phyloP scores from a whole-genome alignment of 1,139 yeast genomes.

The Taiozyma sp. region DNA sequence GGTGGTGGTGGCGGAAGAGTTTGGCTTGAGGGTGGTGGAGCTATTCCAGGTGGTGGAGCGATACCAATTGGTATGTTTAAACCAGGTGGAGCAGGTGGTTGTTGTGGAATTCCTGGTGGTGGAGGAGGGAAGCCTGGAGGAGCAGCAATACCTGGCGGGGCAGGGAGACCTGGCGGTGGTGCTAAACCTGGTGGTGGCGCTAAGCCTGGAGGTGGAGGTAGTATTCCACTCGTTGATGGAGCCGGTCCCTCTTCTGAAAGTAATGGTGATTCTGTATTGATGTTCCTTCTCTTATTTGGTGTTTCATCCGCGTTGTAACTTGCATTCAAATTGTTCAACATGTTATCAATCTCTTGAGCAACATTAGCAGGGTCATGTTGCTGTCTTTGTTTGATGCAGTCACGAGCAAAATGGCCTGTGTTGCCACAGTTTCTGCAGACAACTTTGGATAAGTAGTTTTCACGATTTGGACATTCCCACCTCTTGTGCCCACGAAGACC shows the following conservation, averaged over 20 bases:
- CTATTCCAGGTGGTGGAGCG: too few species aligned
- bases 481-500: conserved; percentile 61
- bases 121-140: conserved; percentile 6
- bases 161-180: conserved; percentile 29
- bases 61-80: neutral
- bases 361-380: conserved; percentile 4
- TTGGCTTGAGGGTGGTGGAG: neutral
- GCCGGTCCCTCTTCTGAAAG: neutral
- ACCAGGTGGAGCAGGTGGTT: neutral
- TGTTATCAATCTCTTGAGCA: conserved; percentile 45
- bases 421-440: conserved; percentile 78
- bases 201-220: conserved; percentile 23
- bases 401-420: conserved; percentile 84
- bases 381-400: conserved; percentile 49
- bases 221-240: neutral
- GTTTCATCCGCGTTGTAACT: conserved; percentile 7
- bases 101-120: conserved; percentile 1
- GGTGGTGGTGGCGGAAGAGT: conserved; percentile 2
- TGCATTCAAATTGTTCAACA: conserved; percentile 47
- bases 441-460: conserved; percentile 50
- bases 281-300: conserved; percentile 20
- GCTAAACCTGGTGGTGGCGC: conserved; percentile 23
- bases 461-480: conserved; percentile 56
- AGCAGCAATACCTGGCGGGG: conserved; percentile 3
- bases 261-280: conserved; percentile 10